Conservation (phyloP, 1,284 basidiomycete genomes). For the Rhizoctonia solani region DNA sequence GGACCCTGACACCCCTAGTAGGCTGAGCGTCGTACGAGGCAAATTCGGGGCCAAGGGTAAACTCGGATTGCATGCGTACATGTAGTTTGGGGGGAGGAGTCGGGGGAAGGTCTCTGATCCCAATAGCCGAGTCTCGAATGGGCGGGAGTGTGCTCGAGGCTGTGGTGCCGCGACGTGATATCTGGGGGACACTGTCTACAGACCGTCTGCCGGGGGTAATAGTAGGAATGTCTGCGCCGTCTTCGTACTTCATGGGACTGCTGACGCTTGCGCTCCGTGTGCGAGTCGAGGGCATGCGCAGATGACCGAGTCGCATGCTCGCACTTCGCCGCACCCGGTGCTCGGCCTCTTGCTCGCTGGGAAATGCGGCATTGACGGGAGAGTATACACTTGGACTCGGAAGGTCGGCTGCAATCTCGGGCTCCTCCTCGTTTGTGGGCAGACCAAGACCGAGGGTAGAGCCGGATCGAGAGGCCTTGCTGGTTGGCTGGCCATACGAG, state of each 20-base stretch:
- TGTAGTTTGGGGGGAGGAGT: constrained; percentile 20
- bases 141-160: not conserved
- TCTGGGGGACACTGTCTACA: too few relatives aligned
- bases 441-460: not conserved
- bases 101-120: constrained; percentile 9
- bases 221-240: too few relatives aligned
- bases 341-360: not conserved
- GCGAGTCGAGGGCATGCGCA: constrained; percentile 21
- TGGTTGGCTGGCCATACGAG: too few relatives aligned
- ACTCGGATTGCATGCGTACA: constrained; percentile 21
- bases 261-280: not conserved
- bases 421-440: not conserved
- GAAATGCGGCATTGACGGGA: constrained; percentile 5
- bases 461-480: not conserved
- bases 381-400: constrained; percentile 21
- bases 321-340: constrained; percentile 18
- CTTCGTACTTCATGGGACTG: constrained; percentile 9
- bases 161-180: too few relatives aligned
- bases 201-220: too few relatives aligned
- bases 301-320: not conserved
- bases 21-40: too few relatives aligned
- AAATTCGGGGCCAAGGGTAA: constrained; percentile 25
- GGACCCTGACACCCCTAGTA: not conserved
- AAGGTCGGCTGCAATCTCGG: not conserved
- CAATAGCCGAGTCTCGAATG: constrained; percentile 10